A percentile compares a stretch with the other conserved stretches of the same genome.
phyloP scores from a whole-genome alignment of 306 rosid species.

The Quercus suber region DNA sequence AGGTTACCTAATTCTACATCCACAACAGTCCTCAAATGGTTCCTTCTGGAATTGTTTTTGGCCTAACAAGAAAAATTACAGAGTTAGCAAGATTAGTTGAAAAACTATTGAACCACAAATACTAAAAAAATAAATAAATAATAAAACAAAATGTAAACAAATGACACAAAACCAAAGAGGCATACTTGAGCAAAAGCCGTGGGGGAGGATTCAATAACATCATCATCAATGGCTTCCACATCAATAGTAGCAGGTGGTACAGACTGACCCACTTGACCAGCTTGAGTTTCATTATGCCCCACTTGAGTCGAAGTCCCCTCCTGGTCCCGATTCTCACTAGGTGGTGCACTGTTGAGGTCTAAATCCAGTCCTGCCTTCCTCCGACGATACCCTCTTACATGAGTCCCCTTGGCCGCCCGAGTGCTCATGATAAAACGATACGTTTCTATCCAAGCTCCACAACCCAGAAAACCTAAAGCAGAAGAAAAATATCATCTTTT shows the following conservation, averaged over 20 bases:
- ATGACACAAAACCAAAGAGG: neutral
- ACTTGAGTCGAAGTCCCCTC: constrained; percentile 41
- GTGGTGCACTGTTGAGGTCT: constrained; percentile 50
- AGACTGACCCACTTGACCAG: constrained; percentile 21
- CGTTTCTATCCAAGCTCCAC: neutral
- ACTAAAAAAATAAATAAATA: neutral
- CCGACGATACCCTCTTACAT: constrained; percentile 30
- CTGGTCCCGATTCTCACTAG: constrained; percentile 38
- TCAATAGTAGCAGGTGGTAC: constrained; percentile 51
- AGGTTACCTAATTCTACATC: constrained; percentile 80
- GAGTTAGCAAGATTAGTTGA: constrained; percentile 8
- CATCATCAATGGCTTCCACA: constrained; percentile 89
- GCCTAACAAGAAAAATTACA: constrained; percentile 47
- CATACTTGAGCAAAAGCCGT: constrained; percentile 82
- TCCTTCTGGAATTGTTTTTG: constrained; percentile 77
- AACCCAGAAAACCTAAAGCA: constrained; percentile 3
- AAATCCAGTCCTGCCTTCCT: constrained; percentile 39
- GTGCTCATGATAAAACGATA: constrained; percentile 32
- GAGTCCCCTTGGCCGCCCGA: constrained; percentile 24
- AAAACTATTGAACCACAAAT: neutral
- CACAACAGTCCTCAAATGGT: constrained; percentile 48
- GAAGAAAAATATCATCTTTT: neutral
- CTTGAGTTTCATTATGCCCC: constrained; percentile 15
- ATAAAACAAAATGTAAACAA: neutral
- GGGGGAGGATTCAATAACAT: constrained; percentile 72